Evolutionary conservation across 1,284 basidiomycete genomes (phyloP), one percentile per base, ranked within the genome.

Genomic region (Neolentinus lepideus): DNA sequence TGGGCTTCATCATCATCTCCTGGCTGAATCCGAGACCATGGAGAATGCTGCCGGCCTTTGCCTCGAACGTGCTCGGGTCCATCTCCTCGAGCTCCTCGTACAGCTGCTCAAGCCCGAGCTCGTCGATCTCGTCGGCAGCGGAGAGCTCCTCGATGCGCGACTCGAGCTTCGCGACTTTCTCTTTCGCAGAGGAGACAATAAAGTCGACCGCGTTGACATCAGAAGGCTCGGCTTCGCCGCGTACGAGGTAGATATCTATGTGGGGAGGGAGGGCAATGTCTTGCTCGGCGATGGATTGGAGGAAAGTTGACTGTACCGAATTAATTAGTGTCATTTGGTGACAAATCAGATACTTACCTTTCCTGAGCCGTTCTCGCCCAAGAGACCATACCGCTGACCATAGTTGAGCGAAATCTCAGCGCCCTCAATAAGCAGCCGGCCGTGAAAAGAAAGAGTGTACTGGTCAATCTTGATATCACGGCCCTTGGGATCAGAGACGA

Each of bases 31-130:
- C 96, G 45, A 99, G 85, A 87, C 96, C 97, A 68, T 97, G 92
- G 29, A 99, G 82, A 67, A 99, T 97, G 63, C 90, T 90, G 58
- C 90, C 92, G 3, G 97, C 96, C 75, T 98, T 98, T 54, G 88
- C 84, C 74, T 98, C 96, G 68, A 99, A 99, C 3, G 94, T 98
- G 60, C 72, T 80, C 2, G 96, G 96, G 75, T 99, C 97, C 70
- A 99, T 78, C 72, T 98, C 96, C 72, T 99, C 96, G 50, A 99
- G 82, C 73, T 98, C 94, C 72, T 99, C 96, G 72, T 97, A 97
- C 24, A 92, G 84, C 19, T 86, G 76, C 57, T 98, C 95, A 11
- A 83, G 83, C 1, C 87, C 92, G 38, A 85, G 66, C 56, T 98
- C 94, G 67, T 98, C 95, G 38, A 96, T 84, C 8, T 88, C 81